phyloP scores from a whole-genome alignment of 2,329 filamentous ascomycete genomes.

The Aspergillus fijiensis region DNA sequence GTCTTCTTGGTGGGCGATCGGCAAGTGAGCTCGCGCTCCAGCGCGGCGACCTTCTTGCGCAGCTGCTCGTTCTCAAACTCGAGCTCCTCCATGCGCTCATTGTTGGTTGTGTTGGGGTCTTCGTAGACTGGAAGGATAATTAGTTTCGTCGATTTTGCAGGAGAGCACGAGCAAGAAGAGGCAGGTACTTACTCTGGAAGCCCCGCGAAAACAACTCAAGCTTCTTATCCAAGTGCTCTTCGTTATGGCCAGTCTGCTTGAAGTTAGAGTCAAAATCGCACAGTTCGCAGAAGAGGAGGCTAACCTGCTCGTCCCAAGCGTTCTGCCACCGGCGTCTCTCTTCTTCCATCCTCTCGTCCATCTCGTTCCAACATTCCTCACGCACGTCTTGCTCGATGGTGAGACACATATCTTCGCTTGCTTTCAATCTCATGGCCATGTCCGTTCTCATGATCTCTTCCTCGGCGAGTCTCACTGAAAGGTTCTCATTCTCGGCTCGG shows the following conservation, averaged over 20 bases:
- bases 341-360: constrained; percentile 71
- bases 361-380: constrained; percentile 84
- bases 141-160: not conserved
- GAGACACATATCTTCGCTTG: constrained; percentile 63
- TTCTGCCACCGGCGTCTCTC: constrained; percentile 81
- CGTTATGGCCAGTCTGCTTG: constrained; percentile 61
- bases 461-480: constrained; percentile 66
- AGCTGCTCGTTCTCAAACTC: constrained; percentile 71
- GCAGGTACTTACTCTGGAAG: constrained; percentile 42
- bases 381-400: constrained; percentile 80
- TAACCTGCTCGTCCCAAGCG: constrained; percentile 70
- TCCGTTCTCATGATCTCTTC: constrained; percentile 70
- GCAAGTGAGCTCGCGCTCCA: constrained; percentile 65
- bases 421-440: constrained; percentile 70
- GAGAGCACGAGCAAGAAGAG: not conserved
- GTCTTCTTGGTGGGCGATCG: constrained; percentile 62
- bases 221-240: constrained; percentile 86
- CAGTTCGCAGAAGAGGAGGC: not conserved
- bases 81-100: constrained; percentile 64
- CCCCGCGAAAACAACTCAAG: constrained; percentile 68
- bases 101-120: constrained; percentile 49
- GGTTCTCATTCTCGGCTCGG: constrained; percentile 71
- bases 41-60: constrained; percentile 61
- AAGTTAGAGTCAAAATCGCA: constrained; percentile 6
- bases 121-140: constrained; percentile 42